Percentiles rank a stretch among this genome's conserved stretches.
Evolutionary conservation across 345 rosid species (phyloP).

Genomic region (Ailanthus altissimus): DNA sequence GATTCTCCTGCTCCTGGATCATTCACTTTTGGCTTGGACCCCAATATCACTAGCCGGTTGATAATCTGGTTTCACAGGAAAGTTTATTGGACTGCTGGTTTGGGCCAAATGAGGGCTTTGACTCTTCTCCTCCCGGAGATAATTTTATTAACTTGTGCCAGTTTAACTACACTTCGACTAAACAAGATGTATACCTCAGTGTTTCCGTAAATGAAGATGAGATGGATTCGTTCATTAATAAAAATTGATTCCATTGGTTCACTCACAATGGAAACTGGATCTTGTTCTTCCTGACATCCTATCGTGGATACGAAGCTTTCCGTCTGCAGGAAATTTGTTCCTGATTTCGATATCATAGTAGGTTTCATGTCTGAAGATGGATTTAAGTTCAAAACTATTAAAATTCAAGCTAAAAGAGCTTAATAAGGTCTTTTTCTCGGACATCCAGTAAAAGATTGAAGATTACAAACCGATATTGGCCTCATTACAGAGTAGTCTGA

Average conservation of each 20-base stretch:
- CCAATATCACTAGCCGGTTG: conserved; percentile 18
- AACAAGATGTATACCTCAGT: conserved; percentile 30
- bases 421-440: too few relatives aligned
- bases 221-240: background rate
- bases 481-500: too few relatives aligned
- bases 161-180: conserved; percentile 11
- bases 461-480: too few relatives aligned
- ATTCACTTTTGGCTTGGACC: conserved; percentile 32
- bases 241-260: background rate
- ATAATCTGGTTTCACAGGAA: conserved; percentile 28
- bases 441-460: too few relatives aligned
- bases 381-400: background rate
- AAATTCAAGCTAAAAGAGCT: too few relatives aligned
- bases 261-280: background rate
- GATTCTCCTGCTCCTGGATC: conserved; percentile 29
- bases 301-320: background rate
- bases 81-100: conserved; percentile 26
- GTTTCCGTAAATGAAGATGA: background rate
- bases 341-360: background rate
- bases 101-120: conserved; percentile 13
- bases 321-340: background rate
- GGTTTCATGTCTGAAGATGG: background rate
- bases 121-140: background rate
- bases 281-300: background rate
- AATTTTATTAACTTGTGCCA: background rate